Percentiles rank a stretch among this genome's conserved stretches.
Conservation (phyloP, 345 rosid genomes). For the Lagerstroemia speciosa region DNA sequence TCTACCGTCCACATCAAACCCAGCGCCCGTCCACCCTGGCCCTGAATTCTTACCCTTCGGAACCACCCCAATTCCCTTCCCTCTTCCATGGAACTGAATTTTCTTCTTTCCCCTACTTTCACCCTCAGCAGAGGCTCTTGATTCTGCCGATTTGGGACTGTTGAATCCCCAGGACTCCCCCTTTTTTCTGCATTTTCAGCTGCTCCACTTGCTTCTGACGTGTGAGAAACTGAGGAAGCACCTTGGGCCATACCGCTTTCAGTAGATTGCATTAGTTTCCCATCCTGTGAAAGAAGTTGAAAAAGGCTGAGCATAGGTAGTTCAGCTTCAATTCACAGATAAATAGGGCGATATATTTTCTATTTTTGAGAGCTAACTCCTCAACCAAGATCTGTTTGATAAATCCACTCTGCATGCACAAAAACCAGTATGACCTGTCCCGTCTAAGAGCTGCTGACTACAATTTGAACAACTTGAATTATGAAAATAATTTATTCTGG, state of each 20-base stretch:
- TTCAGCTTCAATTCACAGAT: background rate
- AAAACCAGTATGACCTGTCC: background rate
- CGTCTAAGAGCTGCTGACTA: background rate
- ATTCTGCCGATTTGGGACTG: conserved; percentile 22
- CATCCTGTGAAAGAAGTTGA: conserved; percentile 34
- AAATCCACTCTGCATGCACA: background rate
- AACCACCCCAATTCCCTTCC: conserved; percentile 47
- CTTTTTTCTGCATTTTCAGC: conserved; percentile 23
- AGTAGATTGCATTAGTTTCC: conserved; percentile 19
- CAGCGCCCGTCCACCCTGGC: conserved; percentile 72
- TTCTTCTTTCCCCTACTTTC: conserved; percentile 54
- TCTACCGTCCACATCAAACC: conserved; percentile 73
- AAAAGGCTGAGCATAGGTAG: background rate
- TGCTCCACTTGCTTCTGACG: conserved; percentile 19
- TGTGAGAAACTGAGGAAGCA: conserved; percentile 21
- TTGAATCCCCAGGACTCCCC: conserved; percentile 21
- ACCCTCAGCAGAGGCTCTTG: conserved; percentile 37
- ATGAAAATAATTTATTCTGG: background rate
- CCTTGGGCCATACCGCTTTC: conserved; percentile 22
- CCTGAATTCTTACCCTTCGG: conserved; percentile 39
- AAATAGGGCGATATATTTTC: background rate
- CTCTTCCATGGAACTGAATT: conserved; percentile 52
- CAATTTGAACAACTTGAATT: background rate
- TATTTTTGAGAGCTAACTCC: background rate
- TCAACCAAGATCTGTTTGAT: background rate